Evolutionary conservation across 2,329 filamentous ascomycete genomes (phyloP).

Genomic region (Clathrospora elynae): DNA sequence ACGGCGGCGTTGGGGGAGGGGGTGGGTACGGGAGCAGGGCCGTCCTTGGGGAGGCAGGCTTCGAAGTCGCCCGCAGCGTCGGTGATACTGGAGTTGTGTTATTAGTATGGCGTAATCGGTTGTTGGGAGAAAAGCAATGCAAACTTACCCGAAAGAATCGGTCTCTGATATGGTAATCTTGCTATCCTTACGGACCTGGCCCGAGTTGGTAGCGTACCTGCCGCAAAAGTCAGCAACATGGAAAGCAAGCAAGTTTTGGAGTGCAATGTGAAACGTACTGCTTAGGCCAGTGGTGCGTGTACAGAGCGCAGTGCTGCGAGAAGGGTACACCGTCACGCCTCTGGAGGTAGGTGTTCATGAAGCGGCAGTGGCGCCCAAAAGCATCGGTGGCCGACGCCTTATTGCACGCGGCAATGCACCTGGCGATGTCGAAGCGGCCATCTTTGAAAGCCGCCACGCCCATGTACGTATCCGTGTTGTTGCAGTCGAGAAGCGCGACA

Average conservation of each 20-base stretch:
- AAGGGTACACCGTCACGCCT: constrained; percentile 26
- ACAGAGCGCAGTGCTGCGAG: constrained; percentile 36
- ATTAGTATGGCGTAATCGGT: too few relatives aligned
- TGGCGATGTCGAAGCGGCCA: constrained; percentile 35
- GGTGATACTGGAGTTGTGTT: neutral
- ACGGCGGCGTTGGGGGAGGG: neutral
- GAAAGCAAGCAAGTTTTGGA: neutral
- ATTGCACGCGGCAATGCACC: constrained; percentile 38
- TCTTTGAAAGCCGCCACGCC: constrained; percentile 26
- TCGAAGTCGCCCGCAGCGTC: too few relatives aligned
- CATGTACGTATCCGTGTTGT: constrained; percentile 32
- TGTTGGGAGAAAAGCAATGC: neutral
- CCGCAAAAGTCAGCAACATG: neutral
- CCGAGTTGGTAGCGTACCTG: constrained; percentile 13
- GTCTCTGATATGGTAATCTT: constrained; percentile 4
- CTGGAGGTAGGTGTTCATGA: constrained; percentile 44
- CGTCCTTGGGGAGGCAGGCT: too few relatives aligned
- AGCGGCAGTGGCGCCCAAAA: constrained; percentile 30
- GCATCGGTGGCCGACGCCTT: constrained; percentile 15
- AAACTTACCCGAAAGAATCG: constrained; percentile 7
- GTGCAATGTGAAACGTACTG: constrained; percentile 4
- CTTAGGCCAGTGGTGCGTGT: constrained; percentile 8
- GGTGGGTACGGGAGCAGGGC: too few relatives aligned
- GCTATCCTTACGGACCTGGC: constrained; percentile 5
- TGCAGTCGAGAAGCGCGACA: constrained; percentile 39